Evolutionary conservation across 495 filamentous ascomycete genomes (phyloP), one percentile per base, ranked within the genome.

Genomic region (Viridothelium virens): DNA sequence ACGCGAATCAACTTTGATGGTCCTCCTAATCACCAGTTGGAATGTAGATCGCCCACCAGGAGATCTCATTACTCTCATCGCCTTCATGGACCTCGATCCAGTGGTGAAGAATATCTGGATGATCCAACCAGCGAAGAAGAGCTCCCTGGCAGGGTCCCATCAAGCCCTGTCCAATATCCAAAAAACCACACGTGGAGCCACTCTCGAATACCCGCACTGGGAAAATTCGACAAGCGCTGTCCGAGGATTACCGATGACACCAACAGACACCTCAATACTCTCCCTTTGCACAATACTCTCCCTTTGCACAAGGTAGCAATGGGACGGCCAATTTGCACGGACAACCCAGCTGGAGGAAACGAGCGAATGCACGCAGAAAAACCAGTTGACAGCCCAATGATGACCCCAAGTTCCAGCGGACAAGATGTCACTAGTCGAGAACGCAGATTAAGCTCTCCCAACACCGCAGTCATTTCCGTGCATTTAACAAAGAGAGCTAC

Each of bases 41-140:
- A 59, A 36, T 11, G 7, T 36, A 14, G 6, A 36, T 9, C 31
- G 14, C 3, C 36, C 7, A 14, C 53, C 5, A 31, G 53, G 6
- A 2, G 18, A 10, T 36, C 5, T 33, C 7, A 7, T 36, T 7
- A 7, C 7, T 9, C 6, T 36, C 31, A 31, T 36, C 31, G 10
- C n/a, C 31, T 5, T 7, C 18, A 36, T 5, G 18, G 6, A 9
- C 14, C 7, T 36, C 31, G 7, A 7, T 59, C 53, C 14, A 59
- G 53, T 14, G 18, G 53, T 6, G 53, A 36, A 59, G 53, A 59
- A 10, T 59, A 59, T 36, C 25, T 36, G 7, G 53, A 59, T 36
- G 7, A 59, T 36, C 53, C 53, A 18, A 59, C 53, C 5, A 59
- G 53, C 53, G 53, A 59, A 4, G 53, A 36, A 36, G 53, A 59